Conservation (phyloP, 441 rosid species). For the Adansonia madagascariensis region DNA sequence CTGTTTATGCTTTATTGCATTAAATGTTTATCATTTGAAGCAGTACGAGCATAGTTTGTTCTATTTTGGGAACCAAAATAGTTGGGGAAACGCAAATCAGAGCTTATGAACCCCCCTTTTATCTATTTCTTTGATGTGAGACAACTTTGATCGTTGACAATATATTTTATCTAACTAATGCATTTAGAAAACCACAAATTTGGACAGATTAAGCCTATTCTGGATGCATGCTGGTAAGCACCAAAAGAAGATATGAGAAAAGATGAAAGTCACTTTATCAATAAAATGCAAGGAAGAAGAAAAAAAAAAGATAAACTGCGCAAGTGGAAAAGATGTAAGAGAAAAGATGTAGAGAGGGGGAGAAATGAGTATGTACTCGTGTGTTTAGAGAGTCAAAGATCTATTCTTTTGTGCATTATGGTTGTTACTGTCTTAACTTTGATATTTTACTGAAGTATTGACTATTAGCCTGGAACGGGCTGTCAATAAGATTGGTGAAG, state of each 20-base stretch:
- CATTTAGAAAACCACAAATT: neutral
- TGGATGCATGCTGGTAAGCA: slow-evolving; percentile 4
- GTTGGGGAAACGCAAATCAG: neutral
- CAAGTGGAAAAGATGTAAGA: neutral
- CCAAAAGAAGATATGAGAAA: neutral
- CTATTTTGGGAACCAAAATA: neutral
- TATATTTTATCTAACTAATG: neutral
- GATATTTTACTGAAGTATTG: neutral
- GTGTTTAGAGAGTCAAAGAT: neutral
- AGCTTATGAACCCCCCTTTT: slow-evolving; percentile 4
- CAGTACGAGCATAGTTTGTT: neutral
- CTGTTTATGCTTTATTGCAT: slow-evolving; percentile 27
- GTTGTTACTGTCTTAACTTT: neutral
- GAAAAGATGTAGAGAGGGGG: neutral
- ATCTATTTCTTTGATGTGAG: slow-evolving; percentile 11
- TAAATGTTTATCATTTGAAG: slow-evolving; percentile 2
- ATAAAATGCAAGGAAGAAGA: neutral
- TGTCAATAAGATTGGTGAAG: slow-evolving; percentile 1
- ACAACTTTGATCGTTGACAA: neutral
- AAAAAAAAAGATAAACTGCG: neutral
- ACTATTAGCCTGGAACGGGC: slow-evolving; percentile 1
- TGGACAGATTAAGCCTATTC: slow-evolving; percentile 3
- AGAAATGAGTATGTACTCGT: neutral
- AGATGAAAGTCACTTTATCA: neutral
- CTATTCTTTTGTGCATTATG: neutral